These are phyloP conservation scores for Paramecium tetraurelia DNA, from an alignment of 73 alveolate species.

Conservation along the genomic window DNA sequence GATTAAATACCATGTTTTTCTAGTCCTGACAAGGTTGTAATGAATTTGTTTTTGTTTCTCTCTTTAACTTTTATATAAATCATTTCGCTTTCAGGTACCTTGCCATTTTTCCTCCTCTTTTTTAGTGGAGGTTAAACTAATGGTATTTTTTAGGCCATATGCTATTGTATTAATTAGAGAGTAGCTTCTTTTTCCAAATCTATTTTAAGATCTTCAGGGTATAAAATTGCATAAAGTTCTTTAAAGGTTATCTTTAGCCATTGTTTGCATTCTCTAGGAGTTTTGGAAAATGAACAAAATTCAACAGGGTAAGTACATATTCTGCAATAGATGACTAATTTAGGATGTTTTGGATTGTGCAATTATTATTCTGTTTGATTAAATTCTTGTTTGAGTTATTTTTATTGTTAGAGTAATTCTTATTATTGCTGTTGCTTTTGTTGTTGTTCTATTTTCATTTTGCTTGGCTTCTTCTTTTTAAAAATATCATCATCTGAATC, in stretches of 20 bases:
- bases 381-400: background rate
- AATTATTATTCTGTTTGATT: background rate
- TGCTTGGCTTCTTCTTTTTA: slow-evolving; percentile 32
- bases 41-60: background rate
- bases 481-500: slow-evolving; percentile 22
- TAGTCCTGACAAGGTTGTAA: background rate
- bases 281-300: background rate
- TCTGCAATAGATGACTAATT: slow-evolving; percentile 6
- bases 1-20: background rate
- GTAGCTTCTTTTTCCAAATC: background rate
- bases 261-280: background rate
- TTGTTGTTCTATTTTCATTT: background rate
- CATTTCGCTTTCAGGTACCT: background rate
- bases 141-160: background rate
- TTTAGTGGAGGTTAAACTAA: background rate
- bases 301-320: slow-evolving; percentile 35
- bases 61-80: slow-evolving; percentile 17
- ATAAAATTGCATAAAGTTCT: background rate
- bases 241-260: background rate
- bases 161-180: background rate
- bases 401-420: background rate
- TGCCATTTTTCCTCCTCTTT: background rate
- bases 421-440: background rate
- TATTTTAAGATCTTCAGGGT: background rate
- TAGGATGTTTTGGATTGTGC: background rate